Conservation (phyloP, 352 stramenopile genomes). For the Phytophthora ramorum region DNA sequence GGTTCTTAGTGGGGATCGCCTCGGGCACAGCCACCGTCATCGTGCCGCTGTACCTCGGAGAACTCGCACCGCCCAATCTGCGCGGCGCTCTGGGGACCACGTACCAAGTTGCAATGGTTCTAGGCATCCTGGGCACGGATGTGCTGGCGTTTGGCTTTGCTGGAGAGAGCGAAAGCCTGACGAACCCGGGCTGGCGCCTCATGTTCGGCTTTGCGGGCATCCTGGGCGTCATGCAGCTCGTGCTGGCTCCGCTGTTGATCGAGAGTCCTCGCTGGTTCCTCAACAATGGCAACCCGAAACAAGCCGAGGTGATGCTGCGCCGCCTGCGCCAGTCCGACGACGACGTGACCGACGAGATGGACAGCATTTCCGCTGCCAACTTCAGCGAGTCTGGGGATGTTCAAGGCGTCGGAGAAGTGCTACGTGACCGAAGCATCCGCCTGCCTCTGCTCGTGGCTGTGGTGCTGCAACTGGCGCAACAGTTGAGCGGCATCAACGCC, state of each 20-base stretch:
- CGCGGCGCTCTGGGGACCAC: conserved; percentile 67
- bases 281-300: conserved; percentile 62
- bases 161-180: conserved; percentile 50
- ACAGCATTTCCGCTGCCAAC: conserved; percentile 70
- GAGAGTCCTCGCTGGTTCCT: conserved; percentile 76
- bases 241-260: conserved; percentile 55
- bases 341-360: conserved; percentile 73
- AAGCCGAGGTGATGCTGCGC: conserved; percentile 56
- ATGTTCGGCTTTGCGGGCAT: conserved; percentile 73
- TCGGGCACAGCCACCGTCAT: conserved; percentile 72
- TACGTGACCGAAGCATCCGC: conserved; percentile 59
- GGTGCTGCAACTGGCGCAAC: conserved; percentile 68
- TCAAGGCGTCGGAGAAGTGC: conserved; percentile 59
- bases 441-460: conserved; percentile 68
- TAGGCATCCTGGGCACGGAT: conserved; percentile 55
- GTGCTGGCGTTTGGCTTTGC: conserved; percentile 70
- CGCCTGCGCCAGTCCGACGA: conserved; percentile 58
- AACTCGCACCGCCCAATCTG: conserved; percentile 71
- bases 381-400: conserved; percentile 60
- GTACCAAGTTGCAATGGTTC: conserved; percentile 75
- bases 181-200: conserved; percentile 64
- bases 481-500: conserved; percentile 79
- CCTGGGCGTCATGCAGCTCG: conserved; percentile 57
- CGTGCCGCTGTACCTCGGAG: conserved; percentile 73
- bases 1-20: conserved; percentile 73